A percentile compares a stretch with the other conserved stretches of the same genome.
These are phyloP conservation scores for Colletotrichum simmondsii DNA, from an alignment of 2,329 filamentous ascomycete genomes.

Conservation along the genomic window DNA sequence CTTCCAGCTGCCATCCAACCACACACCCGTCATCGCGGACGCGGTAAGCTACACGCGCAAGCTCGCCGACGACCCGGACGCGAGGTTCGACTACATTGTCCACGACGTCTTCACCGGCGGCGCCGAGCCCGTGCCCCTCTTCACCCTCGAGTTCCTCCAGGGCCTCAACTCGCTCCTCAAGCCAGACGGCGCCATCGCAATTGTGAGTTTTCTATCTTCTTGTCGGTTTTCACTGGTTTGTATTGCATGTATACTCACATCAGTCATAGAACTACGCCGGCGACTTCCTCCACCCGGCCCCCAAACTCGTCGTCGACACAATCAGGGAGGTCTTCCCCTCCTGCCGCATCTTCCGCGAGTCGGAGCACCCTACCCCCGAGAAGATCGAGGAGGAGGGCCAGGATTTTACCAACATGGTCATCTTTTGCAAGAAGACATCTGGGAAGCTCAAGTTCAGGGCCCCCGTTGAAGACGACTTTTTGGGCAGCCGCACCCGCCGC, in stretches of 20 bases:
- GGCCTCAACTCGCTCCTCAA: conserved; percentile 78
- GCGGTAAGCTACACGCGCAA: conserved; percentile 76
- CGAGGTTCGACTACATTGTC: conserved; percentile 88
- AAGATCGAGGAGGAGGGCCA: conserved; percentile 58
- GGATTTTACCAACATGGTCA: conserved; percentile 95
- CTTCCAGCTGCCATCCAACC: conserved; percentile 82
- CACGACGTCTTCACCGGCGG: conserved; percentile 99
- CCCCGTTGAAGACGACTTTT: conserved; percentile 72
- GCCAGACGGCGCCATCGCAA: conserved; percentile 84
- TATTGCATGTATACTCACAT: conserved; percentile 31
- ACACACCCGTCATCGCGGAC: conserved; percentile 84
- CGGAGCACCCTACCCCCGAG: conserved; percentile 60
- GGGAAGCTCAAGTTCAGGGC: conserved; percentile 72
- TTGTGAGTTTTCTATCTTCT: conserved; percentile 64
- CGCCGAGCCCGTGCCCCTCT: conserved; percentile 88
- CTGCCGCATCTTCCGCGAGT: conserved; percentile 91
- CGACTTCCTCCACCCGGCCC: conserved; percentile 81
- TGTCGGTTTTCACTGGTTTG: no score
- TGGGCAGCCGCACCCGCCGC: conserved; percentile 77
- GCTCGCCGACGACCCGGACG: conserved; percentile 52
- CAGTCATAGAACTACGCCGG: conserved; percentile 86
- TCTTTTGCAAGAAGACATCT: conserved; percentile 83
- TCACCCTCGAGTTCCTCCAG: conserved; percentile 85
- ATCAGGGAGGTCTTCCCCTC: conserved; percentile 86
- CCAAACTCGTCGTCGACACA: conserved; percentile 83